A percentile compares a stretch with the other conserved stretches of the same genome.
phyloP scores from a whole-genome alignment of 345 rosid species.

The Kernera saxatilis region DNA sequence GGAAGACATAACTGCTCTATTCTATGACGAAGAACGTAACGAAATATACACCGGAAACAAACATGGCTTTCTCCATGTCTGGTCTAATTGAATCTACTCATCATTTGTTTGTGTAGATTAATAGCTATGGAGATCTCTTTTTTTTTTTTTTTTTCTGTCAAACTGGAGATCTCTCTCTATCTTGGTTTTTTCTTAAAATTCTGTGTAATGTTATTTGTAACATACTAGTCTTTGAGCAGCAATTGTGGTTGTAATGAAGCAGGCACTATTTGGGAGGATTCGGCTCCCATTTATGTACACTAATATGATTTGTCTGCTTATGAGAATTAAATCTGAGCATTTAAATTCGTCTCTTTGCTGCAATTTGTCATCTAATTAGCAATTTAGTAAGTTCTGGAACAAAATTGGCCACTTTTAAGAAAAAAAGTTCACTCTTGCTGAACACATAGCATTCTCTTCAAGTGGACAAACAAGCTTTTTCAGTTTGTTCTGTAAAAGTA shows the following conservation, averaged over 20 bases:
- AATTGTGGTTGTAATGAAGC: not conserved
- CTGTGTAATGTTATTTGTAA: not conserved
- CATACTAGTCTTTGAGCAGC: slow-evolving; percentile 5
- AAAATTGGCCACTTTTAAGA: not conserved
- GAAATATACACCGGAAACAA: slow-evolving; percentile 83
- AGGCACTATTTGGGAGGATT: not conserved
- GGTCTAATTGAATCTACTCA: slow-evolving; percentile 65
- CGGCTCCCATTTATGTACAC: not conserved
- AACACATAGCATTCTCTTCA: not conserved
- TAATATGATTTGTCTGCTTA: not conserved
- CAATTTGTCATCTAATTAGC: not conserved
- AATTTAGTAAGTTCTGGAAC: not conserved
- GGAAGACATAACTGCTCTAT: slow-evolving; percentile 84
- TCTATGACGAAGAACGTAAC: slow-evolving; percentile 80
- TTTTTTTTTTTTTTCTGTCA: no score
- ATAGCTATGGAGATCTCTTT: not conserved
- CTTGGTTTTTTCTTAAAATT: not conserved
- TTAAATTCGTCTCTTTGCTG: not conserved
- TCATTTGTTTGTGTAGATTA: slow-evolving; percentile 19
- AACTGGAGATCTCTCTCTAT: slow-evolving; percentile 1
- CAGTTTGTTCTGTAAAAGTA: not conserved
- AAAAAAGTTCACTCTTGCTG: not conserved
- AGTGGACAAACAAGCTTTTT: not conserved
- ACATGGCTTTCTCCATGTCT: slow-evolving; percentile 68
- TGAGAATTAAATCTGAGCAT: not conserved